Evolutionary conservation across 176 grass and related monocot species (phyloP).

Genomic region (Metroxylon sagu): DNA sequence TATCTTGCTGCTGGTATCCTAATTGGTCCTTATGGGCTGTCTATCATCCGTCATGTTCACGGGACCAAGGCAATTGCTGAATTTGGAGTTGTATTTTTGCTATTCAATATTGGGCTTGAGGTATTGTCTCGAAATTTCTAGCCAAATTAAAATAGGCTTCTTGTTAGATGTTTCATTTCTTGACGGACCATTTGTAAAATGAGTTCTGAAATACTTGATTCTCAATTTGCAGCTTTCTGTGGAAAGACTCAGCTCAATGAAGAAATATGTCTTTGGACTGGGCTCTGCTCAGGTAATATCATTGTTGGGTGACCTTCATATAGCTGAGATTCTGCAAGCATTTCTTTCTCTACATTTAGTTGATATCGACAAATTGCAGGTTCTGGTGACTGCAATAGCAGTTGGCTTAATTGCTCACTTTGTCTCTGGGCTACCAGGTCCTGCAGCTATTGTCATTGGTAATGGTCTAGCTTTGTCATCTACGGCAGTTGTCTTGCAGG

Average conservation of each 20-base stretch:
- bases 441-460: conserved; percentile 88
- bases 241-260: conserved; percentile 98
- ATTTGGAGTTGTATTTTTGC: conserved; percentile 96
- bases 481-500: conserved; percentile 96
- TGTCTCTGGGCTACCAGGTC: conserved; percentile 55
- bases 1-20: conserved; percentile 95
- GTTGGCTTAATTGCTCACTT: conserved; percentile 72
- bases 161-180: conserved; percentile 2
- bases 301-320: conserved; percentile 19
- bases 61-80: conserved; percentile 97
- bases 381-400: conserved; percentile 69
- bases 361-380: conserved; percentile 29
- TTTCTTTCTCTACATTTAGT: conserved; percentile 10
- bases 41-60: conserved; percentile 91
- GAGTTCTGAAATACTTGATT: conserved; percentile 2
- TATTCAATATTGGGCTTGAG: conserved; percentile 99
- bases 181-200: conserved; percentile 1
- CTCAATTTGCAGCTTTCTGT: conserved; percentile 66
- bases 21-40: conserved; percentile 90
- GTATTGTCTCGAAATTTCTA: conserved; percentile 35
- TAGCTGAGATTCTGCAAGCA: conserved; percentile 11
- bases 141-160: conserved; percentile 6
- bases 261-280: conserved; percentile 98
- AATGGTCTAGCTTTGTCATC: conserved; percentile 93
- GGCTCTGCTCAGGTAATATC: conserved; percentile 82